Percentiles rank a stretch among this genome's conserved stretches.
Evolutionary conservation across 73 alveolate species (phyloP).

Genomic region (Durusdinium trenchii): DNA sequence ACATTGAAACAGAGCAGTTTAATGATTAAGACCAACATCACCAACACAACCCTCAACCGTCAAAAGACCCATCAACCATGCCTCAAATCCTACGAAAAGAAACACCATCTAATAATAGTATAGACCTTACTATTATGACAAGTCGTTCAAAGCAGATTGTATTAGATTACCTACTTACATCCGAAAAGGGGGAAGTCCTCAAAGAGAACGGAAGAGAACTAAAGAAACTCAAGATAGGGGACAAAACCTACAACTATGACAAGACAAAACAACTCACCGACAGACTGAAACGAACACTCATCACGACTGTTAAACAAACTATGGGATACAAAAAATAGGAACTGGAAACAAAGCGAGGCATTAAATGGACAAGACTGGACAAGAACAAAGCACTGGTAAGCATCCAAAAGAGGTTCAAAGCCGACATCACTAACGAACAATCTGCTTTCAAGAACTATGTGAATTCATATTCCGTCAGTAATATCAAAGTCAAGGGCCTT

Average conservation of each 20-base stretch:
- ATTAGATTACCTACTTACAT: background rate
- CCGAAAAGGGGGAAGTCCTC: background rate
- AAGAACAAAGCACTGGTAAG: background rate
- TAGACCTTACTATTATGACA: background rate
- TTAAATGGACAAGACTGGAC: background rate
- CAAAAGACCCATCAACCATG: too few relatives aligned
- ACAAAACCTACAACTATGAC: background rate
- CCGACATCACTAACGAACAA: constrained; percentile 12
- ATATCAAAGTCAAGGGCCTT: background rate
- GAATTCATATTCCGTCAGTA: background rate
- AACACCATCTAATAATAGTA: background rate
- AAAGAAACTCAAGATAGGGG: background rate
- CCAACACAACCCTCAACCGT: too few relatives aligned
- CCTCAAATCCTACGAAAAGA: background rate
- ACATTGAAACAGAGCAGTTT: too few relatives aligned
- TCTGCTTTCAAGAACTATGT: background rate
- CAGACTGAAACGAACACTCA: background rate
- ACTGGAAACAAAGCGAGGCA: background rate
- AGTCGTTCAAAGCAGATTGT: background rate
- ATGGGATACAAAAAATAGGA: background rate
- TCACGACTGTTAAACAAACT: background rate
- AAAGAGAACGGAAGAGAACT: background rate
- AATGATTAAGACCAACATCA: too few relatives aligned
- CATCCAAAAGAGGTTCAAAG: background rate
- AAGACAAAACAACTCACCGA: background rate